Evolutionary conservation across 306 rosid species (phyloP).

Genomic region (Begonia loranthoides): DNA sequence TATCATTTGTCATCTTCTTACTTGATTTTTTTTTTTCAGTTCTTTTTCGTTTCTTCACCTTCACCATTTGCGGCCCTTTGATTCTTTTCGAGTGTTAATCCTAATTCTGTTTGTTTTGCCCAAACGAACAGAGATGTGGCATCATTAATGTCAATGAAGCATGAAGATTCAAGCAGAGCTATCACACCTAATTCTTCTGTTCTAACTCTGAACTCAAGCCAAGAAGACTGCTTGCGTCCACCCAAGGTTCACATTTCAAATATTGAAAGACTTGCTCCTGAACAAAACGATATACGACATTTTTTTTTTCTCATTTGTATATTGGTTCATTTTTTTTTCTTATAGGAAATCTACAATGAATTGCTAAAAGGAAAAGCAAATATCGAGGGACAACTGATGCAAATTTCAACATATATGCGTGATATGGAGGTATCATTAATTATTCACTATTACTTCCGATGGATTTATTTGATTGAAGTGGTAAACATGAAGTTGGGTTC

Average conservation of each 20-base stretch:
- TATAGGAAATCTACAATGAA: constrained; percentile 41
- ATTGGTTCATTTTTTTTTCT: background rate
- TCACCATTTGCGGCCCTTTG: background rate
- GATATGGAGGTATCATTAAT: constrained; percentile 43
- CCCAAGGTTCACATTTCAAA: constrained; percentile 28
- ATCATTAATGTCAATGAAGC: constrained; percentile 25
- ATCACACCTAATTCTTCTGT: constrained; percentile 24
- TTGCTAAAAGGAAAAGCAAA: constrained; percentile 31
- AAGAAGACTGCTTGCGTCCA: constrained; percentile 17
- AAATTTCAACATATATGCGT: constrained; percentile 28
- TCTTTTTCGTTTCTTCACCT: background rate
- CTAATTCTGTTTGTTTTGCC: background rate
- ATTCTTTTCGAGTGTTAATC: background rate
- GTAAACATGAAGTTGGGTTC: too few relatives aligned
- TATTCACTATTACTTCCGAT: too few relatives aligned
- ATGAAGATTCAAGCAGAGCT: constrained; percentile 23
- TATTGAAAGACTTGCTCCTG: too few relatives aligned
- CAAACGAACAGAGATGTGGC: constrained; percentile 24
- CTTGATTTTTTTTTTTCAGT: too few relatives aligned
- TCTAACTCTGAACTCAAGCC: constrained; percentile 23
- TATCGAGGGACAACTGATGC: constrained; percentile 45
- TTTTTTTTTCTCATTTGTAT: background rate
- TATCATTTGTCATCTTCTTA: background rate
- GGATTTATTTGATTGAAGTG: too few relatives aligned
- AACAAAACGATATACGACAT: too few relatives aligned